Percentiles rank a stretch among this genome's conserved stretches.
Conservation (phyloP, 208 protist genomes). For the Angomonas ambiguus region DNA sequence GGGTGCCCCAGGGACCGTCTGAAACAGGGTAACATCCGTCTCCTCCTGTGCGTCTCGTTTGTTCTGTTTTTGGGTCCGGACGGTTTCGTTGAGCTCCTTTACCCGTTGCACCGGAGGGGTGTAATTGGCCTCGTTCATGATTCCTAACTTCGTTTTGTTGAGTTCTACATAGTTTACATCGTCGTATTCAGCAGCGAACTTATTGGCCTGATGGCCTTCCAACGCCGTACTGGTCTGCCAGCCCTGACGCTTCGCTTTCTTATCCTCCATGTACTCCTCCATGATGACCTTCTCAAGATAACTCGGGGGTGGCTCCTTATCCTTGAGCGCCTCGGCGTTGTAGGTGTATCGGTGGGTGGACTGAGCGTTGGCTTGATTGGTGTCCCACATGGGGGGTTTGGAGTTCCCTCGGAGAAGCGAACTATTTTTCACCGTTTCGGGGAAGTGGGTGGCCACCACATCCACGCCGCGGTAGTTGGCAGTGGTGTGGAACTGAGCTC, state of each 20-base stretch:
- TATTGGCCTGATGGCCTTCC: conserved; percentile 17
- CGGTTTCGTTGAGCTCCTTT: conserved; percentile 22
- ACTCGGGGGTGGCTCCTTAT: conserved; percentile 22
- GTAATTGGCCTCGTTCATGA: conserved; percentile 34
- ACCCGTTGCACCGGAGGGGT: conserved; percentile 32
- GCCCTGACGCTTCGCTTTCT: conserved; percentile 20
- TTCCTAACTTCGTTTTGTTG: conserved; percentile 23
- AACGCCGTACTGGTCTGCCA: conserved; percentile 46
- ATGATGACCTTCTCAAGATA: conserved; percentile 44
- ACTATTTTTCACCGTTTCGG: conserved; percentile 40
- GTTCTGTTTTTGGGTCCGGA: conserved; percentile 17
- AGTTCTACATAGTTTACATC: conserved; percentile 26
- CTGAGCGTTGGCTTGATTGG: conserved; percentile 16
- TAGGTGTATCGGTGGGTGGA: conserved; percentile 30
- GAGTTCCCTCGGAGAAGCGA: conserved; percentile 15
- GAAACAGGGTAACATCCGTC: conserved; percentile 22
- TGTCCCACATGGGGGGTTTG: conserved; percentile 27
- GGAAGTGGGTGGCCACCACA: conserved; percentile 49
- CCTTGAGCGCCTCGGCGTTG: conserved; percentile 24
- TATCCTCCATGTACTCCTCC: conserved; percentile 35
- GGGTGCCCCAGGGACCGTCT: conserved; percentile 16
- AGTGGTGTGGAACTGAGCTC: conserved; percentile 43
- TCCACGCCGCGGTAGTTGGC: conserved; percentile 58
- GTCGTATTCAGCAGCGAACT: conserved; percentile 11
- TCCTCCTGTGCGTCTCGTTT: conserved; percentile 18